These are phyloP conservation scores for Boeremia lycopersici DNA, from an alignment of 2,329 filamentous ascomycete genomes.

Conservation along the genomic window DNA sequence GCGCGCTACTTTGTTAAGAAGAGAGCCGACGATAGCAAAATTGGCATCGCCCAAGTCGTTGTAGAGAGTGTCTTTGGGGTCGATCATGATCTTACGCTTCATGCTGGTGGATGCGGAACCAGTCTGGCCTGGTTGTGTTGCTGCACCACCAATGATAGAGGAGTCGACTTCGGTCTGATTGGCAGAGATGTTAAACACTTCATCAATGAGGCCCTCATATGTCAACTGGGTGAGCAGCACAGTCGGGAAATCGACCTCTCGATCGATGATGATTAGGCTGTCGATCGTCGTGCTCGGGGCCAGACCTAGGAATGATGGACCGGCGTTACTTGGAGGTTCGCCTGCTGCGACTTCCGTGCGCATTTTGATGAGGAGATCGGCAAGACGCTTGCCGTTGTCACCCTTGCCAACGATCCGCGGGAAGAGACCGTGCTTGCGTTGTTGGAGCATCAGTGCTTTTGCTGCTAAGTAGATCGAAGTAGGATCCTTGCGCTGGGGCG, in stretches of 20 bases:
- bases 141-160: slow-evolving; percentile 79
- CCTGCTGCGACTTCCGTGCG: slow-evolving; percentile 84
- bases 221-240: slow-evolving; percentile 92
- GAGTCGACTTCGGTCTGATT: slow-evolving; percentile 94
- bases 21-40: slow-evolving; percentile 88
- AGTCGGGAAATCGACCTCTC: slow-evolving; percentile 92
- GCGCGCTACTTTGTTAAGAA: slow-evolving; percentile 89
- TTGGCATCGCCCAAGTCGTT: slow-evolving; percentile 88
- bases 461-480: slow-evolving; percentile 89
- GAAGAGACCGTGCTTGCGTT: slow-evolving; percentile 90
- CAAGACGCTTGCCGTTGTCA: slow-evolving; percentile 87
- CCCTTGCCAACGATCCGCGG: slow-evolving; percentile 95
- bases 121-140: slow-evolving; percentile 62
- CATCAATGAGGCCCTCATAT: slow-evolving; percentile 94
- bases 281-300: slow-evolving; percentile 88
- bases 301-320: slow-evolving; percentile 65
- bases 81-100: slow-evolving; percentile 87
- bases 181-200: slow-evolving; percentile 87
- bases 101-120: slow-evolving; percentile 56
- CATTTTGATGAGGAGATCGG: slow-evolving; percentile 88
- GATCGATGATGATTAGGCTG: slow-evolving; percentile 91
- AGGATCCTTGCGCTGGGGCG: slow-evolving; percentile 74
- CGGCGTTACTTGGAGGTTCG: slow-evolving; percentile 67
- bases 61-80: slow-evolving; percentile 88
- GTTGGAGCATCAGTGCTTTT: slow-evolving; percentile 91